Conservation (phyloP, 352 stramenopile genomes). For the Halophytophthora batemanensis region DNA sequence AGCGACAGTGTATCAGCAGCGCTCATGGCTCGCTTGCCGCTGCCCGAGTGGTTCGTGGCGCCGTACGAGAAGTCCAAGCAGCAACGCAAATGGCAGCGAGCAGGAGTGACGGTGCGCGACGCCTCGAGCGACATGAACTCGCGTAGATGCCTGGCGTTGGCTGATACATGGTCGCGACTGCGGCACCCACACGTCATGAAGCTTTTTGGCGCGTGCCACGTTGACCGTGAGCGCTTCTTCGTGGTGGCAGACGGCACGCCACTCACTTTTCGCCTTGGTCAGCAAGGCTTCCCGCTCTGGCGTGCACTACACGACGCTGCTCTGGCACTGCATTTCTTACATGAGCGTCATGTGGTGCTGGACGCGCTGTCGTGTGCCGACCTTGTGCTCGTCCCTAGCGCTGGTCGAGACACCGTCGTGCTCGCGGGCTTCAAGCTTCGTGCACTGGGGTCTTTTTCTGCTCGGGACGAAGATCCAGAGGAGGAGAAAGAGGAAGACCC, state of each 20-base stretch:
- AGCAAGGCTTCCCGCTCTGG: constrained; percentile 27
- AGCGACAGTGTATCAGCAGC: constrained; percentile 8
- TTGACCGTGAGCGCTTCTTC: constrained; percentile 24
- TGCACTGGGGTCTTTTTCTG: constrained; percentile 15
- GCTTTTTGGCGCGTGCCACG: constrained; percentile 29
- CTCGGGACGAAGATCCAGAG: no score
- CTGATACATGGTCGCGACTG: constrained; percentile 23
- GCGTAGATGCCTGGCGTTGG: constrained; percentile 16
- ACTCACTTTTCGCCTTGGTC: constrained; percentile 16
- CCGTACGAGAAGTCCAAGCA: constrained; percentile 25
- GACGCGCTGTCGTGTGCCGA: constrained; percentile 25
- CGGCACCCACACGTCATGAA: constrained; percentile 27
- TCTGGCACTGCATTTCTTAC: constrained; percentile 24
- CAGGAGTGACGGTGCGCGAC: constrained; percentile 19
- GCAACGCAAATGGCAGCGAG: constrained; percentile 25
- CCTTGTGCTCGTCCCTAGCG: constrained; percentile 24
- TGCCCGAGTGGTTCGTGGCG: constrained; percentile 33
- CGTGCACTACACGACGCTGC: constrained; percentile 26
- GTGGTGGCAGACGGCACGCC: constrained; percentile 27
- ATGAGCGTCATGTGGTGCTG: constrained; percentile 18
- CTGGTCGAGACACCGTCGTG: constrained; percentile 15
- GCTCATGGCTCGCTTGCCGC: constrained; percentile 16
- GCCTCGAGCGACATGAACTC: constrained; percentile 8
- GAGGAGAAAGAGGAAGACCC: constrained; percentile 13
- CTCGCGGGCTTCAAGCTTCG: constrained; percentile 22